phyloP scores from a whole-genome alignment of 73 alveolate genomes.

The Symbiodinium natans region DNA sequence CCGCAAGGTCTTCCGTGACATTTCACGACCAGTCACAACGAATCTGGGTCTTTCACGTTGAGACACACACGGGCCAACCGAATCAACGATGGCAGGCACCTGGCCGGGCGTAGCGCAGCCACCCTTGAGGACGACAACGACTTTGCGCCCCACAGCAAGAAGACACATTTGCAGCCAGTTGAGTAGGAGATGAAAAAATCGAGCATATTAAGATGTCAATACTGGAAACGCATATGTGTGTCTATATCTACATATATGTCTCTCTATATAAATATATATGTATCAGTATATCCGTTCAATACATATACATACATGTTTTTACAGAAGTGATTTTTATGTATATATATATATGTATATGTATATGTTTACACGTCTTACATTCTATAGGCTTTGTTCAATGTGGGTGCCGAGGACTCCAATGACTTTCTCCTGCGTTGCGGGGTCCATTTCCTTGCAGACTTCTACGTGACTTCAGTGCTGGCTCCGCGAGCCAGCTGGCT shows the following conservation, averaged over 20 bases:
- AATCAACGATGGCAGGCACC: no score
- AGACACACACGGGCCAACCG: no score
- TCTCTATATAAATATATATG: no score
- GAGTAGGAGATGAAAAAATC: no score
- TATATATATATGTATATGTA: neutral
- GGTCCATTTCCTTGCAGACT: slow-evolving; percentile 81
- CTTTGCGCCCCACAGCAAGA: slow-evolving; percentile 2
- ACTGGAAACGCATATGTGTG: neutral
- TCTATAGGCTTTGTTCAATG: neutral
- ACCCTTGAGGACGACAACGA: neutral
- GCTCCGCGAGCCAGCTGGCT: slow-evolving; percentile 55
- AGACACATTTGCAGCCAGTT: no score
- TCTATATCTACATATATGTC: neutral
- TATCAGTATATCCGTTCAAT: neutral
- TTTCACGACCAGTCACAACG: no score
- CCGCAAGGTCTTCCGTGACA: slow-evolving; percentile 18
- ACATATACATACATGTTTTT: neutral
- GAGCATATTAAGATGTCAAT: no score
- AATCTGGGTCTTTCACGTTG: no score
- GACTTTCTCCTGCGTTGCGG: slow-evolving; percentile 56
- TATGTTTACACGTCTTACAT: neutral
- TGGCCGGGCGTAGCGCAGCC: slow-evolving; percentile 32
- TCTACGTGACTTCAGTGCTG: slow-evolving; percentile 82
- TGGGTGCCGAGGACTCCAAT: slow-evolving; percentile 4
- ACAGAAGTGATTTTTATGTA: neutral